phyloP scores from a whole-genome alignment of 352 stramenopile genomes.

The Pythium grandisporangium region DNA sequence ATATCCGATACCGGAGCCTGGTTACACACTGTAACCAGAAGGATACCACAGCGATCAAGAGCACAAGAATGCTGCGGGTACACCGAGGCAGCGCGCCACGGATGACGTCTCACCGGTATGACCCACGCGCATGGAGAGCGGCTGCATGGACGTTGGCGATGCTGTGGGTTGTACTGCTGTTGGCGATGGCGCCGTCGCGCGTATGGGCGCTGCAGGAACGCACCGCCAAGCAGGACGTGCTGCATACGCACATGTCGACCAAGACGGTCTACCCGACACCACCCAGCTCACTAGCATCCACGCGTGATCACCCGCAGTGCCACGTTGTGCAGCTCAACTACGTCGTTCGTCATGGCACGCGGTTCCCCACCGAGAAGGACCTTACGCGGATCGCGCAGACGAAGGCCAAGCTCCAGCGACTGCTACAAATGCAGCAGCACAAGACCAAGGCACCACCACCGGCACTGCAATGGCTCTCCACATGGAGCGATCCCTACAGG shows the following conservation, averaged over 20 bases:
- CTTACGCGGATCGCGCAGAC: conserved; percentile 42
- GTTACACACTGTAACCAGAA: no score
- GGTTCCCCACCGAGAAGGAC: conserved; percentile 73
- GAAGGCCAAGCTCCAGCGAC: conserved; percentile 34
- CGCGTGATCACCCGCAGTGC: conserved; percentile 25
- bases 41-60: no score
- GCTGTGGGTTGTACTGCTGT: no score
- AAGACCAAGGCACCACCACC: neutral
- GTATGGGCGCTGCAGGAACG: no score
- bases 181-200: conserved; percentile 2
- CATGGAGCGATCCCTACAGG: conserved; percentile 47
- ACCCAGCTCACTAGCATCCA: neutral
- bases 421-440: no score
- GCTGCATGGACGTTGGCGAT: no score
- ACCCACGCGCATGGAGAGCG: no score
- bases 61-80: no score
- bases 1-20: no score
- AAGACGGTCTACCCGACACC: conserved; percentile 59
- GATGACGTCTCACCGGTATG: no score
- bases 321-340: conserved; percentile 62
- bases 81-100: no score
- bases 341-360: conserved; percentile 68
- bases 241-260: conserved; percentile 63
- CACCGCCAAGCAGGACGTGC: conserved; percentile 13
- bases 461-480: conserved; percentile 17